Conservation (phyloP, 352 stramenopile species). For the Pythium phragmitis region DNA sequence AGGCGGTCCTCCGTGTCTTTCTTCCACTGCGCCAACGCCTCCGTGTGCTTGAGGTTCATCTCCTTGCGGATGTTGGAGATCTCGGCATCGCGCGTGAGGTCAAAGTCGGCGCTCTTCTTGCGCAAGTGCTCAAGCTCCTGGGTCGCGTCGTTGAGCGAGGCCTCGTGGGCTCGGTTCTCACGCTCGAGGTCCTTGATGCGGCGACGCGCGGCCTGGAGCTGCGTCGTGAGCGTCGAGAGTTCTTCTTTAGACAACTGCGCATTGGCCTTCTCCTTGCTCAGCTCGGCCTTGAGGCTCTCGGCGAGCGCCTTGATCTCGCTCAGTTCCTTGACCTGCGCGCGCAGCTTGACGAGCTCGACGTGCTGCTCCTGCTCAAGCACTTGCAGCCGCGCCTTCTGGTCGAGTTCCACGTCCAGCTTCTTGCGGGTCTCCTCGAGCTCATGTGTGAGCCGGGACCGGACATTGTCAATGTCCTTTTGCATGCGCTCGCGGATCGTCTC, state of each 20-base stretch:
- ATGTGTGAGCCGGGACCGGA: slow-evolving; percentile 52
- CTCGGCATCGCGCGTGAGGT: slow-evolving; percentile 66
- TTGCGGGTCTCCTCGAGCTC: slow-evolving; percentile 82
- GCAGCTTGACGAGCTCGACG: slow-evolving; percentile 72
- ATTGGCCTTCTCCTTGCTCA: slow-evolving; percentile 61
- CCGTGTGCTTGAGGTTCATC: slow-evolving; percentile 75
- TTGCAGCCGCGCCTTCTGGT: slow-evolving; percentile 70
- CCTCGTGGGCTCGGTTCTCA: slow-evolving; percentile 48
- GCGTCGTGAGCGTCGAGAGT: slow-evolving; percentile 64
- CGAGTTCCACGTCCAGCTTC: slow-evolving; percentile 73
- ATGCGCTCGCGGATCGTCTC: slow-evolving; percentile 80
- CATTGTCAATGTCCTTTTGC: slow-evolving; percentile 71
- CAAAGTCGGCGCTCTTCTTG: slow-evolving; percentile 75
- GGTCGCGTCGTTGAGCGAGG: slow-evolving; percentile 50
- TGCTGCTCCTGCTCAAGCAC: slow-evolving; percentile 81
- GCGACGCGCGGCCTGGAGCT: slow-evolving; percentile 60
- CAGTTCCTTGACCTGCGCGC: slow-evolving; percentile 67
- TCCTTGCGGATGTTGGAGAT: slow-evolving; percentile 72
- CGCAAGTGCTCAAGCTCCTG: slow-evolving; percentile 70
- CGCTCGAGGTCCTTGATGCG: slow-evolving; percentile 75
- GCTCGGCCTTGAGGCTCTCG: slow-evolving; percentile 48
- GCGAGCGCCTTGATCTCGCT: slow-evolving; percentile 55
- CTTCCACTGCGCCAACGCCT: slow-evolving; percentile 71
- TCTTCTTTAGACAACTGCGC: slow-evolving; percentile 74
- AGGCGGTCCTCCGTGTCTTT: slow-evolving; percentile 77